These are phyloP conservation scores for Trametes sanguinea DNA, from an alignment of 768 basidiomycete species.

Conservation along the genomic window DNA sequence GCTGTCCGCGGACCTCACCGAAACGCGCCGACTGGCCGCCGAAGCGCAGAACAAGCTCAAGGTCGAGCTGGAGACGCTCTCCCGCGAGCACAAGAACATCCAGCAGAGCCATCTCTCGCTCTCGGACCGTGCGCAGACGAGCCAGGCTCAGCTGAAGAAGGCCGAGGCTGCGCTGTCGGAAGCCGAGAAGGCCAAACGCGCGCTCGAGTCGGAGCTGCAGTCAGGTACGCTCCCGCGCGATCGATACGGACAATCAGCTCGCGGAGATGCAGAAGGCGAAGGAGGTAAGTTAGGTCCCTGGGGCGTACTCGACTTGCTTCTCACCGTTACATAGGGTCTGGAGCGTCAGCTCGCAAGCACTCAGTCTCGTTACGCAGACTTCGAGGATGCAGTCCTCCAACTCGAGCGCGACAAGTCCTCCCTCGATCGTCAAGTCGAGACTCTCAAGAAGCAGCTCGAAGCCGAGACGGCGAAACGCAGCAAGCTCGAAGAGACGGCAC, in stretches of 20 bases:
- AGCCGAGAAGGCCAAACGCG: conserved; percentile 68
- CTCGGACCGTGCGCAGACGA: conserved; percentile 57
- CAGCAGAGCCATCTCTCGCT: conserved; percentile 64
- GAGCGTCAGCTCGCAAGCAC: conserved; percentile 76
- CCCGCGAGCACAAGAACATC: conserved; percentile 60
- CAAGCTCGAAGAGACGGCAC: conserved; percentile 68
- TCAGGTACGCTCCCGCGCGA: conserved; percentile 66
- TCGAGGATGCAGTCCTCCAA: conserved; percentile 86
- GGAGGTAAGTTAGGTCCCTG: conserved; percentile 56
- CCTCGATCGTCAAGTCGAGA: conserved; percentile 72
- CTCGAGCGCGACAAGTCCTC: conserved; percentile 81
- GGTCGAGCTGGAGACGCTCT: conserved; percentile 68
- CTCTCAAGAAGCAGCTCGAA: conserved; percentile 70
- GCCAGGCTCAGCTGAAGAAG: conserved; percentile 52
- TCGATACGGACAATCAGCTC: conserved; percentile 65
- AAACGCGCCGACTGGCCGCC: conserved; percentile 59
- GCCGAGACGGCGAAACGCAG: conserved; percentile 69
- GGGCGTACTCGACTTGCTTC: background rate
- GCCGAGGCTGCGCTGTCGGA: conserved; percentile 52
- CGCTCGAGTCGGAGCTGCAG: conserved; percentile 72
- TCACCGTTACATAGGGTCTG: conserved; percentile 50
- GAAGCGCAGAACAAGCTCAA: conserved; percentile 75
- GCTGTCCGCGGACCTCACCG: conserved; percentile 67
- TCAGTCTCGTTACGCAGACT: conserved; percentile 76
- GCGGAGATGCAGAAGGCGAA: conserved; percentile 62